Evolutionary conservation across 2,329 filamentous ascomycete species (phyloP).

Genomic region (Tolypocladium pustulatum): DNA sequence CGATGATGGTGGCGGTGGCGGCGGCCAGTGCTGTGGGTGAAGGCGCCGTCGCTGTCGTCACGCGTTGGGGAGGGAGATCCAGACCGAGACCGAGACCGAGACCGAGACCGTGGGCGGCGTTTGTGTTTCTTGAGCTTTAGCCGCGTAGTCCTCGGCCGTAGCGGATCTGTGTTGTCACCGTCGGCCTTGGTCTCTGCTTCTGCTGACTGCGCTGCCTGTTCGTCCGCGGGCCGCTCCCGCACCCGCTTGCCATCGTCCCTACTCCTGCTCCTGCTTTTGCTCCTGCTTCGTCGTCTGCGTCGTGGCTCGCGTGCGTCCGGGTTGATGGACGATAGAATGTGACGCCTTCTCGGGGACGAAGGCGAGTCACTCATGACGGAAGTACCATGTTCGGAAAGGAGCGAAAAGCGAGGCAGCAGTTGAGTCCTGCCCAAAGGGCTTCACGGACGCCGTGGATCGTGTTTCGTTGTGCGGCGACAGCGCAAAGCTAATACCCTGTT

Average conservation of each 20-base stretch:
- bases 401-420: background rate
- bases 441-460: background rate
- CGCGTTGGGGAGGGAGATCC: constrained; percentile 9
- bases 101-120: constrained; percentile 6
- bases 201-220: background rate
- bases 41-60: constrained; percentile 11
- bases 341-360: constrained; percentile 30
- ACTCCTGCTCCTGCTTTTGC: constrained; percentile 5
- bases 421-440: background rate
- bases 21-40: constrained; percentile 10
- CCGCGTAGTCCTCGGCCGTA: constrained; percentile 18
- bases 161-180: constrained; percentile 9
- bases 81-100: background rate
- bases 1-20: constrained; percentile 19
- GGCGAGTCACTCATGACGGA: constrained; percentile 20
- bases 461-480: background rate
- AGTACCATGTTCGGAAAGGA: constrained; percentile 8
- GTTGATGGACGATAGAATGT: constrained; percentile 39
- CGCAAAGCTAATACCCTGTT: background rate
- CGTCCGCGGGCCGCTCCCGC: background rate
- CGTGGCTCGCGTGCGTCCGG: constrained; percentile 12
- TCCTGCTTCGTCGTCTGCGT: background rate
- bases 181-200: background rate
- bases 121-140: constrained; percentile 22
- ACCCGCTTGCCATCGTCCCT: background rate